These are phyloP conservation scores for Persicaria tinctoria DNA, from an alignment of 148 eudicot species.

Conservation along the genomic window DNA sequence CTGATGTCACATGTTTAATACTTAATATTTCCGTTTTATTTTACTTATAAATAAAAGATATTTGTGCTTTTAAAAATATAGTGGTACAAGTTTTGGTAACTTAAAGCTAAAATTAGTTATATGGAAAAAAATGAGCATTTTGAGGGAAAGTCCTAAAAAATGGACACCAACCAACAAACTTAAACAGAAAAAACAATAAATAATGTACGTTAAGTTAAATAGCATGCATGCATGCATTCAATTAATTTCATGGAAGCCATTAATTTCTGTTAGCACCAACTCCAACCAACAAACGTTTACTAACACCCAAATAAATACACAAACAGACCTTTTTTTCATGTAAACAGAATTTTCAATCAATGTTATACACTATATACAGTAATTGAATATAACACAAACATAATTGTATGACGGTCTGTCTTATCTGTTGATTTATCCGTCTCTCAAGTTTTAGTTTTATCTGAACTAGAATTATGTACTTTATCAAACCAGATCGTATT, in stretches of 20 bases:
- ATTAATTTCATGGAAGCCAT: slow-evolving; percentile 5
- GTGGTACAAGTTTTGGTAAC: no score
- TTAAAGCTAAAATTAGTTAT: no score
- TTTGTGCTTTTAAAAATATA: no score
- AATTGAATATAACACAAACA: neutral
- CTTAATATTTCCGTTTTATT: no score
- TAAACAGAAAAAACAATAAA: neutral
- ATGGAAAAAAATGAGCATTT: no score
- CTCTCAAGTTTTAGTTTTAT: no score
- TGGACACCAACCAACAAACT: neutral
- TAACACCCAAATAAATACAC: neutral
- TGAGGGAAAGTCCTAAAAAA: neutral
- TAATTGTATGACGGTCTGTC: no score
- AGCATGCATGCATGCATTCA: neutral
- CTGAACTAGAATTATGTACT: no score
- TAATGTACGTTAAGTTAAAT: neutral
- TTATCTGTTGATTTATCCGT: no score
- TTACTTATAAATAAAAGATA: no score
- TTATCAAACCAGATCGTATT: no score
- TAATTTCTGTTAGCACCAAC: slow-evolving; percentile 4
- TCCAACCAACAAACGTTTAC: neutral
- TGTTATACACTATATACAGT: neutral
- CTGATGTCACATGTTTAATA: no score
- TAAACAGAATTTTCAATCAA: slow-evolving; percentile 4
- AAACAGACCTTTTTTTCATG: neutral